Evolutionary conservation across 495 filamentous ascomycete genomes (phyloP), one percentile per base, ranked within the genome.

Genomic region (Terfezia boudieri): DNA sequence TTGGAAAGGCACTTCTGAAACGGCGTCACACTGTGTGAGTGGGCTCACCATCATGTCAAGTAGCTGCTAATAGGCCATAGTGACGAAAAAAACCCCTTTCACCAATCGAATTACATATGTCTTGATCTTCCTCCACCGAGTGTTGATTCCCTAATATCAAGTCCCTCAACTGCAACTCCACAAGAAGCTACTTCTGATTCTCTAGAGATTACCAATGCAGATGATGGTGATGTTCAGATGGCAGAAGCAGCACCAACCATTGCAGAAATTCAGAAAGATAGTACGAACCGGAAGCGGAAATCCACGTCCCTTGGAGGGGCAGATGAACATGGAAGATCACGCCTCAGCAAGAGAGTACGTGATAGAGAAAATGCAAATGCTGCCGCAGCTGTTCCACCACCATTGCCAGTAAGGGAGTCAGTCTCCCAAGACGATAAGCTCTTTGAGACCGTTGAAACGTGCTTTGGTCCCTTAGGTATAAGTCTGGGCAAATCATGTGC

Each of bases 1-100:
- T 74, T 59, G 78, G 73, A 26, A 77, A 73, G 62, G 76, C 69
- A 8, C 70, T 85, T n/a, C 63, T 81, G 3, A 64, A 70, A 46
- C 66, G 73, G 7, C 61, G 23, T 8, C 11, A 51, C 2, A 32
- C 22, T 16, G 16, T 51, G 49, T 51, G 22, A 17, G 49, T 51
- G n/a, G 26, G 26, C 26, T 32, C 26, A 32, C 7, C 7, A 32
- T 32, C 26, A 32, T 32, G 26, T 7, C 26, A 32, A 7, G 7
- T 32, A 32, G 26, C 26, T 32, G 26, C 26, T 32, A 32, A 32
- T 32, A 7, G 26, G 26, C 26, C 26, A 32, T 32, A 32, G 26
- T 32, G 26, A 32, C 26, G 26, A 32, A 32, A 32, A 7, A 32
- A 32, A 32, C 4, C 4, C 26, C 26, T 32, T 32, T 32, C 26